These are phyloP conservation scores for Podosphaera aphanis DNA, from an alignment of 2,329 filamentous ascomycete species.

Conservation along the genomic window DNA sequence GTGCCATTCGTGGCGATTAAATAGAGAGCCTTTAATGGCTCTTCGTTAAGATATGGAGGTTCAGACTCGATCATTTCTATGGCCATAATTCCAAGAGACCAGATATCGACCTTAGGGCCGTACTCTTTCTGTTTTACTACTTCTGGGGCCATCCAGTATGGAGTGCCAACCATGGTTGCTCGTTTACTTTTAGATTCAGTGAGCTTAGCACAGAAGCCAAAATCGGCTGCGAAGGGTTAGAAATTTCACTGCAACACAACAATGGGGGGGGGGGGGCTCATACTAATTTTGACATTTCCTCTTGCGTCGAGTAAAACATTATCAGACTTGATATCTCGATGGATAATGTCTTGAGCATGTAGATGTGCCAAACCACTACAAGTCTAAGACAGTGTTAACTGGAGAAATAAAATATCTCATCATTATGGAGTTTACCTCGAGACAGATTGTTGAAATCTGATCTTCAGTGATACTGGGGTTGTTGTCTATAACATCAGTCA, in stretches of 20 bases:
- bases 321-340: conserved; percentile 98
- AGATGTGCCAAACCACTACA: conserved; percentile 87
- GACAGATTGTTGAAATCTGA: conserved; percentile 91
- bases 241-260: background rate
- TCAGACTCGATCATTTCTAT: conserved; percentile 99
- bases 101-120: conserved; percentile 93
- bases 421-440: conserved; percentile 42
- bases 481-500: conserved; percentile 98
- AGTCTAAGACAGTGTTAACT: conserved; percentile 32
- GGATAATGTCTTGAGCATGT: conserved; percentile 89
- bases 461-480: conserved; percentile 85
- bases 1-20: conserved; percentile 96
- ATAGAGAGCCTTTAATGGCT: conserved; percentile 89
- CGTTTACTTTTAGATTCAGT: conserved; percentile 93
- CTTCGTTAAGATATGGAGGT: conserved; percentile 91
- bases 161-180: conserved; percentile 95
- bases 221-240: conserved; percentile 51
- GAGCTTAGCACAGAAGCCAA: conserved; percentile 96
- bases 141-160: conserved; percentile 99
- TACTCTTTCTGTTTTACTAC: conserved; percentile 99
- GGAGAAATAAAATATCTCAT: background rate
- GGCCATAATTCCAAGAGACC: conserved; percentile 97
- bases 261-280: conserved; percentile 21
- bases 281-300: conserved; percentile 94
- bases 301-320: conserved; percentile 87